Percentiles rank a stretch among this genome's conserved stretches.
Conservation (phyloP, 139 green algal genomes). For the Coelastrella sp. region DNA sequence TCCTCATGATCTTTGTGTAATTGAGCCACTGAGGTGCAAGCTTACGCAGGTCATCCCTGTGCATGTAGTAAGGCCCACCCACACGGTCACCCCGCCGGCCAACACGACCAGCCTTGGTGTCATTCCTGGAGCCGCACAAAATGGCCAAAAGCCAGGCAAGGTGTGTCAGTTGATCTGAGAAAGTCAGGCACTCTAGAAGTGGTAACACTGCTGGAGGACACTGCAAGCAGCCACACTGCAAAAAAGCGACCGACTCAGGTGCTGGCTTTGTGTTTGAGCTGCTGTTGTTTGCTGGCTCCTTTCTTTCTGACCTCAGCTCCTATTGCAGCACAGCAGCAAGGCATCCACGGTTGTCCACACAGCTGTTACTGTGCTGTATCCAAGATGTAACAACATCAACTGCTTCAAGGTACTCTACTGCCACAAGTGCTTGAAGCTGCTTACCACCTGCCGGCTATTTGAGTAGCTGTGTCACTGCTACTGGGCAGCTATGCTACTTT, state of each 20-base stretch:
- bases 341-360: neutral
- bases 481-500: too few relatives aligned
- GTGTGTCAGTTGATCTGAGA: too few relatives aligned
- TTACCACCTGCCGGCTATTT: too few relatives aligned
- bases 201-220: too few relatives aligned
- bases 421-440: neutral
- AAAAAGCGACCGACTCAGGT: too few relatives aligned
- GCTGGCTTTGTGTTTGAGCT: too few relatives aligned
- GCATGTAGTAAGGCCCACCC: constrained; percentile 87
- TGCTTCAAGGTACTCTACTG: neutral
- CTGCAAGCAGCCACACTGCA: too few relatives aligned
- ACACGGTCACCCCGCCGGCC: constrained; percentile 71
- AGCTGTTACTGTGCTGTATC: neutral
- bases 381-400: neutral
- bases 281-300: too few relatives aligned
- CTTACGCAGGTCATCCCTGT: constrained; percentile 78
- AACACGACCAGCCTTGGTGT: constrained; percentile 67
- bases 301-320: too few relatives aligned
- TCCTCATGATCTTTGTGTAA: constrained; percentile 75
- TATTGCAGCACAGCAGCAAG: too few relatives aligned
- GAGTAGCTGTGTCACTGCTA: too few relatives aligned
- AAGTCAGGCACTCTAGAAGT: too few relatives aligned
- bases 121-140: constrained; percentile 61
- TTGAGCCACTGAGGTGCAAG: constrained; percentile 85
- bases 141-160: neutral